Evolutionary conservation across 2,329 filamentous ascomycete species (phyloP).

Genomic region (Cryphonectria nitschkei): DNA sequence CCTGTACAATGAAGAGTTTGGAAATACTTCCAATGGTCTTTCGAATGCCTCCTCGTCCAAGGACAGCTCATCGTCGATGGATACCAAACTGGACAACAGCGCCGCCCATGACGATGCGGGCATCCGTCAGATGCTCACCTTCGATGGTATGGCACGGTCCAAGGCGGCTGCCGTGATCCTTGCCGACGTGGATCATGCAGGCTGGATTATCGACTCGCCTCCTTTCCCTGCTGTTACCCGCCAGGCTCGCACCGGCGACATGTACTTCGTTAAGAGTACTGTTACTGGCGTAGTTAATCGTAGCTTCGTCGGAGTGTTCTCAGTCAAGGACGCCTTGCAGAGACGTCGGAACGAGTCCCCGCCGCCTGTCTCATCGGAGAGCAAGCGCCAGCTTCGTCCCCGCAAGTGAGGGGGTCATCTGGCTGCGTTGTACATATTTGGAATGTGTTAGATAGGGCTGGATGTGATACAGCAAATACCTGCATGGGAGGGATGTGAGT

Average conservation of each 20-base stretch:
- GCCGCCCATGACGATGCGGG: not conserved
- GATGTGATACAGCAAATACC: not conserved
- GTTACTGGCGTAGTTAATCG: not conserved
- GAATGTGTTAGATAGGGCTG: not conserved
- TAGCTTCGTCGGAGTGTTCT: constrained; percentile 18
- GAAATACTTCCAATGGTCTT: not conserved
- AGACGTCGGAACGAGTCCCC: constrained; percentile 15
- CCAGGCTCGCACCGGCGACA: constrained; percentile 14
- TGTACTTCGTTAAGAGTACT: constrained; percentile 5
- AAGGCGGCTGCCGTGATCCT: constrained; percentile 19
- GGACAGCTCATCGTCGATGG: not conserved
- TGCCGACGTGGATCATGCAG: constrained; percentile 8
- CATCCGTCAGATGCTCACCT: not conserved
- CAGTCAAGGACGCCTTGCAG: constrained; percentile 4
- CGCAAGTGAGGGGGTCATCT: not conserved
- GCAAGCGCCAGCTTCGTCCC: not conserved
- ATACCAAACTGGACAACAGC: not conserved
- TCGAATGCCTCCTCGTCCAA: not conserved
- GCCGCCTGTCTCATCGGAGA: not conserved
- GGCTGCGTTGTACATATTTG: not conserved
- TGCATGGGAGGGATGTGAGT: not conserved
- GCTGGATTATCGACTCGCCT: constrained; percentile 18
- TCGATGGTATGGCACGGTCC: not conserved
- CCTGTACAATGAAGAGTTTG: constrained; percentile 1
- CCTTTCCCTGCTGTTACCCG: constrained; percentile 15